These are phyloP conservation scores for Colletotrichum karsti DNA, from an alignment of 2,329 filamentous ascomycete genomes.

Conservation along the genomic window DNA sequence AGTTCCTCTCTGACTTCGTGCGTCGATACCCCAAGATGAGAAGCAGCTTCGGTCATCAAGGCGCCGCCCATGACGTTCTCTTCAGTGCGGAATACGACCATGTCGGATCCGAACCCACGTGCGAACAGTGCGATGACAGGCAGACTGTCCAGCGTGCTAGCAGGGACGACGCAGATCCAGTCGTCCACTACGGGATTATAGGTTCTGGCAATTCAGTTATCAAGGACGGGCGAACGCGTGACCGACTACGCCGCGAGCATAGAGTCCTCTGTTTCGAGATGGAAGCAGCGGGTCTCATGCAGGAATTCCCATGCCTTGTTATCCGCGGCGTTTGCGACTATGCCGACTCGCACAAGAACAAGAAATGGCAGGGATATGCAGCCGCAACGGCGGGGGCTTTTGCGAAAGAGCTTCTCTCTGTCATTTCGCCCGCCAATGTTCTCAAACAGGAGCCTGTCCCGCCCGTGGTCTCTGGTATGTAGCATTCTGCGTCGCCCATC, in stretches of 20 bases:
- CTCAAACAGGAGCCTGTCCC: neutral
- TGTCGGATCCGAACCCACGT: neutral
- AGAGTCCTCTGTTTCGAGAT: conserved; percentile 40
- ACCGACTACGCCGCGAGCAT: conserved; percentile 19
- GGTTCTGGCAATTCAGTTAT: conserved; percentile 10
- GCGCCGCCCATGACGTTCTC: neutral
- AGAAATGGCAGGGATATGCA: conserved; percentile 43
- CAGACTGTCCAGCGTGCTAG: neutral
- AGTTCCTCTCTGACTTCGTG: neutral
- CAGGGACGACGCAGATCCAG: neutral
- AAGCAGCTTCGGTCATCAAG: neutral
- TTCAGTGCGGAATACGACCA: neutral
- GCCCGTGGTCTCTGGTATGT: neutral
- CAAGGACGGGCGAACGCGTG: neutral
- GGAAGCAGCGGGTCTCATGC: too few relatives aligned
- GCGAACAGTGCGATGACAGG: neutral
- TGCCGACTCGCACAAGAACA: conserved; percentile 44
- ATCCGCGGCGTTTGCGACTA: conserved; percentile 48
- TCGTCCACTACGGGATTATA: conserved; percentile 20
- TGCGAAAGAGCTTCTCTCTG: neutral
- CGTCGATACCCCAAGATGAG: neutral
- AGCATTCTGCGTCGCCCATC: neutral
- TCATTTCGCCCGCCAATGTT: neutral
- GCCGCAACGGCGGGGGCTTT: conserved; percentile 40
- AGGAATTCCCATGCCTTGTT: conserved; percentile 38